Conservation (phyloP, 2,329 filamentous ascomycete species). For the Raffaelea ambrosiae region DNA sequence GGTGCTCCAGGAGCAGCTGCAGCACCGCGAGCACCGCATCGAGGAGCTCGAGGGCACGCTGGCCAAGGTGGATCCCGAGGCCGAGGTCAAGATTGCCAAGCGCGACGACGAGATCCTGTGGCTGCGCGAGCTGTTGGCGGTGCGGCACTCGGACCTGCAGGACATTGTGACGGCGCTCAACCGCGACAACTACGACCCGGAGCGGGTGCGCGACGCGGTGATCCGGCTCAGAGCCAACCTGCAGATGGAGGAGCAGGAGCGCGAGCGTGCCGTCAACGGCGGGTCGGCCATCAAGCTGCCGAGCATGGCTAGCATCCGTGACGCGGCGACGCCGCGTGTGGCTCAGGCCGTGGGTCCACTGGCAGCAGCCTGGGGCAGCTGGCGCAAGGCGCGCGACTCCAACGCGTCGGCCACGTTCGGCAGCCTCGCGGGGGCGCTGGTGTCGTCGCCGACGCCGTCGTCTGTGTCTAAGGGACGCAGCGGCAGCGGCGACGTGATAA, state of each 20-base stretch:
- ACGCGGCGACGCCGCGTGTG: slow-evolving; percentile 73
- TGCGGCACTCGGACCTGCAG: slow-evolving; percentile 82
- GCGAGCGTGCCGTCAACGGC: slow-evolving; percentile 71
- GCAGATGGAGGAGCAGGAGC: slow-evolving; percentile 96
- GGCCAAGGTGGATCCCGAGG: slow-evolving; percentile 63
- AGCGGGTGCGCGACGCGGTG: slow-evolving; percentile 77
- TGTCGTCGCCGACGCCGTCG: slow-evolving; percentile 25
- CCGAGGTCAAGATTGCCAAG: slow-evolving; percentile 75
- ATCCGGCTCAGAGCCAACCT: slow-evolving; percentile 90
- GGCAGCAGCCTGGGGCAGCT: slow-evolving; percentile 93
- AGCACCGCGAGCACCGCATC: slow-evolving; percentile 84
- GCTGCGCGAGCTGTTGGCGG: slow-evolving; percentile 86
- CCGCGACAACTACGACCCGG: slow-evolving; percentile 65
- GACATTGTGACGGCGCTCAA: slow-evolving; percentile 81
- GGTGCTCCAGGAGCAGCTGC: slow-evolving; percentile 91
- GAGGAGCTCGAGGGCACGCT: slow-evolving; percentile 74
- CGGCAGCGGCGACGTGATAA: slow-evolving; percentile 6
- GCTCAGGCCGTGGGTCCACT: slow-evolving; percentile 69
- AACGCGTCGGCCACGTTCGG: slow-evolving; percentile 24
- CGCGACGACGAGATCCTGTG: slow-evolving; percentile 90
- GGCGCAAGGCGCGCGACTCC: slow-evolving; percentile 63
- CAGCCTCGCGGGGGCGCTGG: slow-evolving; percentile 38
- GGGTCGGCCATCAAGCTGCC: slow-evolving; percentile 60
- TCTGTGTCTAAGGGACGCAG: slow-evolving; percentile 8
- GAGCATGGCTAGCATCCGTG: slow-evolving; percentile 56